Evolutionary conservation across 2,329 filamentous ascomycete species (phyloP).

Genomic region (Penicillium sp.): DNA sequence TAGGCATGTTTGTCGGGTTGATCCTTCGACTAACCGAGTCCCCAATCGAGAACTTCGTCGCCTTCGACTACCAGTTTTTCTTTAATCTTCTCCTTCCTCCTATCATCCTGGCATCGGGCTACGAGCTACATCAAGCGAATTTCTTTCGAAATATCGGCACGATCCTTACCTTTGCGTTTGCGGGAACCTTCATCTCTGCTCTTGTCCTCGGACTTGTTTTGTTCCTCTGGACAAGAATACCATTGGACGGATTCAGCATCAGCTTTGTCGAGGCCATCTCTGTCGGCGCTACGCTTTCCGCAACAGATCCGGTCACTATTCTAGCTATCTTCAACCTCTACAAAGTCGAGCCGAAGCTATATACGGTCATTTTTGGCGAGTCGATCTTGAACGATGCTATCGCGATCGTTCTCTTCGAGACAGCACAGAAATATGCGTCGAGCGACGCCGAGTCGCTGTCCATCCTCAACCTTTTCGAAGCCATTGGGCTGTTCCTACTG

Average conservation of each 20-base stretch:
- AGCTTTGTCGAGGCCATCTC: conserved; percentile 95
- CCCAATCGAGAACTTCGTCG: conserved; percentile 86
- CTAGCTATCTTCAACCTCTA: conserved; percentile 99
- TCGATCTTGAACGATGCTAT: conserved; percentile 98
- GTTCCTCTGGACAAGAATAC: conserved; percentile 85
- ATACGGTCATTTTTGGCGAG: conserved; percentile 98
- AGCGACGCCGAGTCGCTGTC: conserved; percentile 72
- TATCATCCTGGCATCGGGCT: conserved; percentile 95
- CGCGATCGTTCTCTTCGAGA: conserved; percentile 98
- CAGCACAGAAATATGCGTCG: conserved; percentile 88
- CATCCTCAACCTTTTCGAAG: conserved; percentile 83
- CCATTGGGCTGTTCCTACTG: conserved; percentile 89
- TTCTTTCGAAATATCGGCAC: conserved; percentile 99
- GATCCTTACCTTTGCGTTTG: conserved; percentile 96
- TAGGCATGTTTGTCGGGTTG: conserved; percentile 94
- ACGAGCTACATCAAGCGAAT: conserved; percentile 97
- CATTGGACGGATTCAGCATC: conserved; percentile 82
- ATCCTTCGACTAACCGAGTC: conserved; percentile 82
- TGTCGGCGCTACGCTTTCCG: conserved; percentile 92
- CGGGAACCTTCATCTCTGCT: conserved; percentile 94
- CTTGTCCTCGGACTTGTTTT: conserved; percentile 90
- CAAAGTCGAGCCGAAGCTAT: conserved; percentile 98
- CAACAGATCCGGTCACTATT: conserved; percentile 96
- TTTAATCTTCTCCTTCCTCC: conserved; percentile 98
- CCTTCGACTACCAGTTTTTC: conserved; percentile 99